Conservation (phyloP, 1,284 basidiomycete genomes). For the Stygiomarasmius scandens region DNA sequence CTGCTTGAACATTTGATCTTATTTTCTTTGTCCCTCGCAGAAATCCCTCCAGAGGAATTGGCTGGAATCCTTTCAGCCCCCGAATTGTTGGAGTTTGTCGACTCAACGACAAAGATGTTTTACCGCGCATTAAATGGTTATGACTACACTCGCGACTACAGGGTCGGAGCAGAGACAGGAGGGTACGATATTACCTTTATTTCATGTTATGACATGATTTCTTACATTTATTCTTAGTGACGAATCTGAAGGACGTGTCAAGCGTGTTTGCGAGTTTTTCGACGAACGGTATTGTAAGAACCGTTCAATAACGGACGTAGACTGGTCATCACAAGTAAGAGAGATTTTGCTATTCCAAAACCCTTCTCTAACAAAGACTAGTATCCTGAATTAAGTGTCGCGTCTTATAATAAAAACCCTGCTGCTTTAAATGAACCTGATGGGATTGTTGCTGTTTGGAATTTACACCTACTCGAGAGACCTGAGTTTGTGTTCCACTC, state of each 20-base stretch:
- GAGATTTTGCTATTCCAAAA: conserved; percentile 3
- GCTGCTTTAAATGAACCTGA: conserved; percentile 92
- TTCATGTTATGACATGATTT: conserved; percentile 6
- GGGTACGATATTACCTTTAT: conserved; percentile 47
- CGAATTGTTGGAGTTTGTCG: conserved; percentile 92
- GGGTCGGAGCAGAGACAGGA: conserved; percentile 76
- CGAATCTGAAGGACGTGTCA: conserved; percentile 87
- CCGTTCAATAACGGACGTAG: conserved; percentile 92
- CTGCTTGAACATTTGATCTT: not conserved
- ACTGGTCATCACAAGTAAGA: conserved; percentile 93
- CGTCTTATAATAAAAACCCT: conserved; percentile 96
- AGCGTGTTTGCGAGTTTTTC: conserved; percentile 85
- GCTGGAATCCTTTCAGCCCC: conserved; percentile 80
- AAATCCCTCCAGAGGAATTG: conserved; percentile 84
- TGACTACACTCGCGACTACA: conserved; percentile 96
- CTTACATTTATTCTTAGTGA: conserved; percentile 53
- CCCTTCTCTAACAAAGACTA: conserved; percentile 32
- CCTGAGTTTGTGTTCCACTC: conserved; percentile 99
- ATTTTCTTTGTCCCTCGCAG: conserved; percentile 39
- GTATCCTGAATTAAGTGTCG: conserved; percentile 95
- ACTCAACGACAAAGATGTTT: conserved; percentile 93
- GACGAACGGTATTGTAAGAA: conserved; percentile 90
- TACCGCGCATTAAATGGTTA: conserved; percentile 98
- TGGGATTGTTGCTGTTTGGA: conserved; percentile 97
- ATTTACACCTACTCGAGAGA: conserved; percentile 89